Evolutionary conservation across 2,329 filamentous ascomycete species (phyloP), one percentile per base, ranked within the genome.

Genomic region (Trichoderma polysporum): DNA sequence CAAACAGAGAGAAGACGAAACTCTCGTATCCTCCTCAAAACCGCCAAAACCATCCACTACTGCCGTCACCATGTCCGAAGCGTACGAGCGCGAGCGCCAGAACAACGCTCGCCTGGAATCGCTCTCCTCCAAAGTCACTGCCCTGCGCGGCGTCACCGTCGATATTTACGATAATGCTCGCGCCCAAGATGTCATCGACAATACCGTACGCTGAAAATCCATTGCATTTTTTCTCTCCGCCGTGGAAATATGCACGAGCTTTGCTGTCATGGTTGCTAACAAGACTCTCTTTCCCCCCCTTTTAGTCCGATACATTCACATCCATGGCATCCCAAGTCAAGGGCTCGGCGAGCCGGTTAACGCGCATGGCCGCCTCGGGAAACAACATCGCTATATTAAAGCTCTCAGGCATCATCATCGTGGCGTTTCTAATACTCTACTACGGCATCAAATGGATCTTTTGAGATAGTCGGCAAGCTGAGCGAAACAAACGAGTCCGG

Each of bases 81-180:
- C 90, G 71, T 93, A 91, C 81, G 90, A 92, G 81, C 90, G 90
- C 78, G 90, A 93, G 81, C 86, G 87, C 77, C 95, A 99, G 81
- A 99, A 99, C 83, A 97, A 98, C 81, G 89, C 92, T 72, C 93
- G 94, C 73, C 91, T 99, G 66, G 90, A 94, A 75, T 93, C 97
- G 77, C 90, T 99, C 41, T 91, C 91, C 17, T 86, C 88, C 71
- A 99, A 99, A 82, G 94, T 98, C 65, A 92, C 92, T 19, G 93
- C 93, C 61, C 87, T 99, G 70, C 93, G 94, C 75, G 92, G 91
- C 79, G 93, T 99, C 59, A 99, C 95, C 49, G 88, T 98, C 71
- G 93, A 99, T 82, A 99, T 99, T 75, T 97, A 98, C 85, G 94
- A 98, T 81, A 93, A 95, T 77, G 95, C 95, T 58, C 88, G 93